These are phyloP conservation scores for Colletotrichum echinochloae DNA, from an alignment of 2,329 filamentous ascomycete genomes.

Conservation along the genomic window DNA sequence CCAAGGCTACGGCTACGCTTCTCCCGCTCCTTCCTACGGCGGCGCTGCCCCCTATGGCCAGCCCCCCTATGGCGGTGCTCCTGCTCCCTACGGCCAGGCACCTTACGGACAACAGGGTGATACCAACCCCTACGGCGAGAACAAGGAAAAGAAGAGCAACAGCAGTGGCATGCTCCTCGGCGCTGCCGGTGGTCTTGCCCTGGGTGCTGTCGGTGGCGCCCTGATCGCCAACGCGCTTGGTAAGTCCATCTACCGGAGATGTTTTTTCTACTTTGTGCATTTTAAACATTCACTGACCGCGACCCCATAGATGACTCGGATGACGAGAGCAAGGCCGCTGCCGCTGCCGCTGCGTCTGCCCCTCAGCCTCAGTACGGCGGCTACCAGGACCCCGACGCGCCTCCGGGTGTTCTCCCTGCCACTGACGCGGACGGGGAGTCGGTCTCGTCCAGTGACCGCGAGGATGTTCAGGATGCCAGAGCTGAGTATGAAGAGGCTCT, in stretches of 20 bases:
- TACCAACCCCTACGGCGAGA: slow-evolving; percentile 40
- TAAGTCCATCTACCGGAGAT: slow-evolving; percentile 49
- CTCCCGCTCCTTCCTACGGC: slow-evolving; percentile 36
- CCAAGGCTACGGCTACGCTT: slow-evolving; percentile 38
- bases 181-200: slow-evolving; percentile 69
- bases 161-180: slow-evolving; percentile 68
- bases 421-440: slow-evolving; percentile 57
- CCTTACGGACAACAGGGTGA: slow-evolving; percentile 32
- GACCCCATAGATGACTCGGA: slow-evolving; percentile 37
- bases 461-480: slow-evolving; percentile 56
- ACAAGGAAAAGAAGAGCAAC: slow-evolving; percentile 55
- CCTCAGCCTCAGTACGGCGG: slow-evolving; percentile 36
- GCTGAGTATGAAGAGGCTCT: slow-evolving; percentile 59
- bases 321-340: slow-evolving; percentile 40
- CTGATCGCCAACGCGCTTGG: slow-evolving; percentile 67
- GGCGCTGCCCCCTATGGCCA: slow-evolving; percentile 32
- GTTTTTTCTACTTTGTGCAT: neutral
- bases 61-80: slow-evolving; percentile 33
- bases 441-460: slow-evolving; percentile 57
- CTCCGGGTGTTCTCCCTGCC: slow-evolving; percentile 52
- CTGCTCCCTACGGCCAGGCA: slow-evolving; percentile 41
- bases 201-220: slow-evolving; percentile 69
- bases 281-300: neutral
- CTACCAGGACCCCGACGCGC: slow-evolving; percentile 43
- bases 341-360: slow-evolving; percentile 33